Evolutionary conservation across 371 early-diverging fungal species (phyloP), one percentile per base, ranked within the genome.

Genomic region (Globomyces sp.): DNA sequence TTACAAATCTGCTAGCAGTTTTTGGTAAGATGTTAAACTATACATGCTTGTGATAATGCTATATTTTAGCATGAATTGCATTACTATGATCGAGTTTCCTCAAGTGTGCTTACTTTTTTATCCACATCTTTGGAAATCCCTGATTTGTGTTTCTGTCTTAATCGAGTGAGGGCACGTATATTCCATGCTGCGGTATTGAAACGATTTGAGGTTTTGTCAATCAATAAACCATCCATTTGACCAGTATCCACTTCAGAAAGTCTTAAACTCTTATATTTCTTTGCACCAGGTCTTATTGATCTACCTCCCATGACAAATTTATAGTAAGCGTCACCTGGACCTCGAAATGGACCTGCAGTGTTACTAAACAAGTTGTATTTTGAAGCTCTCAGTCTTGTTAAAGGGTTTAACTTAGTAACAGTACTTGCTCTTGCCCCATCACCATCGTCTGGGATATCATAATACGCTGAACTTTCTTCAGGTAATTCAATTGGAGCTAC

Each of bases 351-450:
- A 10, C 58, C 58, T 5, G 58, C 58, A 4, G 58, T 58, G 13
- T 42, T 44, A 58, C 58, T 58, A 39, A 58, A 58, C 37, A 58
- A 36, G 13, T 58, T 58, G 1, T 58, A 58, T 46, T 58, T 11
- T 13, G 58, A 58, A 5, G 37, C 6, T 34, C 46, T 58, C 58
- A 58, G 10, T 46, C 37, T 58, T 13, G 37, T 11, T 4, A 58
- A 13, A 13, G 58, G 58, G 37, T 58, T 58, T 42, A 34, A 34
- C 13, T 51, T 51, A 10, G 13, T 5, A 5, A 51, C 51, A 13
- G 34, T 51, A 51, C 34, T 10, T 51, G 51, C 10, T 13, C 34
- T 51, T 51, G 11, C 13, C 37, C n/a, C 4, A 8, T 58, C 5
- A 11, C 58, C 58, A n/a, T 58, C 37, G 11, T 46, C 34, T 46